Conservation (phyloP, 176 grass and related monocot species). For the Dendrocalamus sinicus region DNA sequence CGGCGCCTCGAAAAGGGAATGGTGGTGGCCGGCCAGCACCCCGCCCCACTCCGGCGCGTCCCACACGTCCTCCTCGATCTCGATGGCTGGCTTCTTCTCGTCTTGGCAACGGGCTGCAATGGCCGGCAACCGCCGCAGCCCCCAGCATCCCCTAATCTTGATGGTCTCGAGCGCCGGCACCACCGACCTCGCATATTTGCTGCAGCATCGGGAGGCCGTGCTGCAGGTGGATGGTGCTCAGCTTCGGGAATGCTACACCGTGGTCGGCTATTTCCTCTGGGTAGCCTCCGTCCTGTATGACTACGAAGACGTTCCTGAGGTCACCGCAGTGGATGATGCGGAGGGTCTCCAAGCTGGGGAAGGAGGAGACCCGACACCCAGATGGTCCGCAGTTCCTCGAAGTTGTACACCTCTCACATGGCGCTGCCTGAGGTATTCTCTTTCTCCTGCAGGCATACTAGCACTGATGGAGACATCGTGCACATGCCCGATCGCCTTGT, state of each 20-base stretch:
- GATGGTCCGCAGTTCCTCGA: no score
- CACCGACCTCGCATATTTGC: constrained; percentile 15
- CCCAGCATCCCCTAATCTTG: constrained; percentile 25
- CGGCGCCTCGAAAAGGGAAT: neutral
- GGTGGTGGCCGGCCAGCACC: neutral
- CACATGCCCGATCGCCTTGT: neutral
- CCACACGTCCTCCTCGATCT: constrained; percentile 44
- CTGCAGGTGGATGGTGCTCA: constrained; percentile 6
- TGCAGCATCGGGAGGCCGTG: neutral
- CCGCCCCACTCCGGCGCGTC: constrained; percentile 26
- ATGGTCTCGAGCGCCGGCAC: neutral
- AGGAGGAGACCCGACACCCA: neutral
- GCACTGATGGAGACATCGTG: no score
- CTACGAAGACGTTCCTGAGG: neutral
- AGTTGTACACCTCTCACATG: no score
- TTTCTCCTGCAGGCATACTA: no score
- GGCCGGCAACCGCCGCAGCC: neutral
- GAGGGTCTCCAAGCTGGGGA: neutral
- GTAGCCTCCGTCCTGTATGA: rapidly evolving
- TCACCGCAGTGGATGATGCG: constrained; percentile 41
- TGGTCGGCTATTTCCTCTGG: neutral
- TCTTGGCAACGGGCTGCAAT: neutral
- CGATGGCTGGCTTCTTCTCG: neutral
- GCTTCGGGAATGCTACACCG: neutral
- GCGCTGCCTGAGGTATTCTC: no score